A percentile compares a stretch with the other conserved stretches of the same genome.
Conservation (phyloP, 371 early-diverging fungal genomes). For the Mortierella sp. region DNA sequence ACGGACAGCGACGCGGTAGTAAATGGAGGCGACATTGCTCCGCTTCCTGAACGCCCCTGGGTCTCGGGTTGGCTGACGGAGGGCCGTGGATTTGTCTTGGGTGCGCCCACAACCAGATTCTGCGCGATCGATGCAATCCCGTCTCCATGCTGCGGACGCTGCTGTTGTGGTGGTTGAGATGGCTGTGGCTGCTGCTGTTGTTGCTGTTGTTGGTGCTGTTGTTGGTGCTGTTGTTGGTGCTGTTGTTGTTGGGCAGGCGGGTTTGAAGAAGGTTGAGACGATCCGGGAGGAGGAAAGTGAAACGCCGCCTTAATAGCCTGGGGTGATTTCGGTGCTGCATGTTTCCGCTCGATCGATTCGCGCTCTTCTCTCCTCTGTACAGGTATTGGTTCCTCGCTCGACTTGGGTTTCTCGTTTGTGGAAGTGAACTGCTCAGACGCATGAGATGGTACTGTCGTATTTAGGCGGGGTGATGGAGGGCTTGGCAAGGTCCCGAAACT, state of each 20-base stretch:
- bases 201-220: neutral
- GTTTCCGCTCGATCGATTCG: neutral
- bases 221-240: neutral
- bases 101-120: conserved; percentile 33
- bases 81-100: conserved; percentile 12
- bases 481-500: neutral
- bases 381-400: neutral
- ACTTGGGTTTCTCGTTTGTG: neutral
- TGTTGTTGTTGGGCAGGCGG: neutral
- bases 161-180: conserved; percentile 5
- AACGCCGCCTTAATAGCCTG: neutral
- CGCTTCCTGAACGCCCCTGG: neutral
- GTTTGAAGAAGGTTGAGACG: neutral
- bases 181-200: neutral
- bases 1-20: neutral
- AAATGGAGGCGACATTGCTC: neutral
- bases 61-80: neutral
- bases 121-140: conserved; percentile 43
- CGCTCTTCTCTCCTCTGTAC: neutral
- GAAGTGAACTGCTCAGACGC: neutral
- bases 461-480: neutral
- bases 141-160: conserved; percentile 12
- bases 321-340: neutral
- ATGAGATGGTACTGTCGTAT: neutral
- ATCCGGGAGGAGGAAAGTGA: neutral